phyloP scores from a whole-genome alignment of 257 asterid species.

The Solanum sitiens region DNA sequence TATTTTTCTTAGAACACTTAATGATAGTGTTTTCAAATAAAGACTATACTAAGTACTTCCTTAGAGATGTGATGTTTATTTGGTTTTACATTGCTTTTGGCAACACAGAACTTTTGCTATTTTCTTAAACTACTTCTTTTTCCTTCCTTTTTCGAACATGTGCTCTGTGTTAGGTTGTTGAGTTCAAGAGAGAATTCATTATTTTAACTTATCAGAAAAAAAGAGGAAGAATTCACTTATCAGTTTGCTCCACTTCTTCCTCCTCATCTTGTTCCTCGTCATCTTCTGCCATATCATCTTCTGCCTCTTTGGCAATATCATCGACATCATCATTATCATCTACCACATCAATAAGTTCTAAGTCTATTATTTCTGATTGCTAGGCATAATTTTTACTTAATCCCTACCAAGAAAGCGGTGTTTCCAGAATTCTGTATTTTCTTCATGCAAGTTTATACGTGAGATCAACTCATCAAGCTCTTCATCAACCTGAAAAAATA shows the following conservation, averaged over 20 bases:
- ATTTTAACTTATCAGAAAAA: no score
- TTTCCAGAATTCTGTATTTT: slow-evolving; percentile 94
- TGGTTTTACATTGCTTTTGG: no score
- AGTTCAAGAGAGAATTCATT: no score
- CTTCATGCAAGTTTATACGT: slow-evolving; percentile 85
- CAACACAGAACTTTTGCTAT: no score
- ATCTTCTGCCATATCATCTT: slow-evolving; percentile 48
- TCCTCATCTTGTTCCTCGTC: slow-evolving; percentile 56
- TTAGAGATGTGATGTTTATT: no score
- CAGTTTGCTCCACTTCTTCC: slow-evolving; percentile 72
- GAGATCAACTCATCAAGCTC: slow-evolving; percentile 90
- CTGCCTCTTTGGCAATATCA: slow-evolving; percentile 36
- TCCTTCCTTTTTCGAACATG: no score
- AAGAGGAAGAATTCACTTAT: no score
- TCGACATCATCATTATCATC: slow-evolving; percentile 17
- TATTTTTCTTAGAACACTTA: no score
- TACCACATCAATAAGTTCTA: slow-evolving; percentile 34
- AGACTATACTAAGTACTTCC: no score
- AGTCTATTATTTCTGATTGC: slow-evolving; percentile 39
- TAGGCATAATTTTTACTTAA: slow-evolving; percentile 50
- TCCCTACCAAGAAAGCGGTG: slow-evolving; percentile 92
- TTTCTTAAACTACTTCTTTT: no score
- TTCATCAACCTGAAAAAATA: slow-evolving; percentile 59
- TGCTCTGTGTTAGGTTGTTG: no score
- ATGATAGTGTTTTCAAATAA: no score